Conservation (phyloP, 495 filamentous ascomycete species). For the Daldinia bambusicola region DNA sequence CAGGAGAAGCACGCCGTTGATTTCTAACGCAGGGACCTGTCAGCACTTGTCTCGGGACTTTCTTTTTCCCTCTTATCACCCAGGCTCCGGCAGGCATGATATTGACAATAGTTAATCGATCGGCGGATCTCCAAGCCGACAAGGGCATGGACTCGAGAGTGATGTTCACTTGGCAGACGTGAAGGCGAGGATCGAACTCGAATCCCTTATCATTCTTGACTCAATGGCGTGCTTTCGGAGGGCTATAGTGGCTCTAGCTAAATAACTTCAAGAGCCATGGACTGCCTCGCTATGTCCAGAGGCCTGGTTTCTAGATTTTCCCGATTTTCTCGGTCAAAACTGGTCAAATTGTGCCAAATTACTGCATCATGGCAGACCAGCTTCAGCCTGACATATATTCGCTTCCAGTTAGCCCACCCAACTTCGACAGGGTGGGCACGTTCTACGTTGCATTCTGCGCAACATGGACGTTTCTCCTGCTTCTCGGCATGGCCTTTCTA, state of each 20-base stretch:
- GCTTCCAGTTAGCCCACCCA: slow-evolving; percentile 39
- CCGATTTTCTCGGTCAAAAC: neutral
- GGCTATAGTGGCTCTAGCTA: neutral
- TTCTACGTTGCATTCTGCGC: slow-evolving; percentile 58
- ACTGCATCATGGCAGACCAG: slow-evolving; percentile 28
- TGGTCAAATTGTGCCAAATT: slow-evolving; percentile 41
- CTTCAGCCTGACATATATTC: slow-evolving; percentile 32
- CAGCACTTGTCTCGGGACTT: slow-evolving; percentile 32
- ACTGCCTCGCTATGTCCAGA: neutral
- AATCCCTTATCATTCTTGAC: slow-evolving; percentile 31
- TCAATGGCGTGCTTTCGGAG: neutral
- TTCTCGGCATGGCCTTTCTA: slow-evolving; percentile 64
- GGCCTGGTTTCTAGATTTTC: neutral
- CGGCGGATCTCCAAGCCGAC: slow-evolving; percentile 22
- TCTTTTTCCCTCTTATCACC: slow-evolving; percentile 16
- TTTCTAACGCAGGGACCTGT: slow-evolving; percentile 30
- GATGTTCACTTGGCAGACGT: slow-evolving; percentile 26
- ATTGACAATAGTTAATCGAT: slow-evolving; percentile 42
- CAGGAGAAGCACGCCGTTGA: slow-evolving; percentile 7
- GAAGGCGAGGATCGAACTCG: neutral
- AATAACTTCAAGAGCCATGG: slow-evolving; percentile 30
- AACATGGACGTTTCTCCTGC: slow-evolving; percentile 66
- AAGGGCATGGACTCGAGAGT: slow-evolving; percentile 22
- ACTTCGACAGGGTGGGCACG: slow-evolving; percentile 56
- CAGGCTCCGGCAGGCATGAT: slow-evolving; percentile 15